These are phyloP conservation scores for Leccinum boreale DNA, from an alignment of 768 basidiomycete genomes.

Conservation along the genomic window DNA sequence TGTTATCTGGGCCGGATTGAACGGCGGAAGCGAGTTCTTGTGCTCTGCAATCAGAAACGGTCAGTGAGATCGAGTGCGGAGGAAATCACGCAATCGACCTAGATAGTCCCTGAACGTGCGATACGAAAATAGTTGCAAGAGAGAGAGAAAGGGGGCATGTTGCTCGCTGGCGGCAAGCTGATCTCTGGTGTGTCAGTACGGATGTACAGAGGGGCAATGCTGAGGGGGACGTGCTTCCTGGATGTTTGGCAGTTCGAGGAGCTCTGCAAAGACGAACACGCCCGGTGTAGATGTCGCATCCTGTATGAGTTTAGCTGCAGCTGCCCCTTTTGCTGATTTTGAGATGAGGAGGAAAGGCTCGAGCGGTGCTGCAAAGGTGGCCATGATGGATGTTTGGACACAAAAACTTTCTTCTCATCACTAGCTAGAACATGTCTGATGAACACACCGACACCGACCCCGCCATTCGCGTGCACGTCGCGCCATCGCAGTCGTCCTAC, in stretches of 20 bases:
- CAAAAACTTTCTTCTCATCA: not conserved
- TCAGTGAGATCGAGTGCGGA: not conserved
- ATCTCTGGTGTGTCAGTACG: not conserved
- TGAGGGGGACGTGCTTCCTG: constrained; percentile 59
- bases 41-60: constrained; percentile 46
- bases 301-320: constrained; percentile 83
- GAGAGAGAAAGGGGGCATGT: constrained; percentile 53
- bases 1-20: constrained; percentile 69
- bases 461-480: constrained; percentile 64
- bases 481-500: constrained; percentile 83
- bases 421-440: constrained; percentile 12
- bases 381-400: constrained; percentile 25
- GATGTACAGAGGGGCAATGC: not conserved
- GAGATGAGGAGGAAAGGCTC: constrained; percentile 92
- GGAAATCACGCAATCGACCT: constrained; percentile 42
- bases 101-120: constrained; percentile 83
- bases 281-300: constrained; percentile 88
- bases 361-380: constrained; percentile 63
- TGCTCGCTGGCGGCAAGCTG: constrained; percentile 71
- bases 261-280: constrained; percentile 88
- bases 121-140: constrained; percentile 88
- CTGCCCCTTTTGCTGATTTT: constrained; percentile 88
- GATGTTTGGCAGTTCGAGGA: constrained; percentile 79
- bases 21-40: constrained; percentile 59
- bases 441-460: constrained; percentile 35